Evolutionary conservation across 2,329 filamentous ascomycete genomes (phyloP), one percentile per base, ranked within the genome.

Genomic region (Nigrospora sphaerica): DNA sequence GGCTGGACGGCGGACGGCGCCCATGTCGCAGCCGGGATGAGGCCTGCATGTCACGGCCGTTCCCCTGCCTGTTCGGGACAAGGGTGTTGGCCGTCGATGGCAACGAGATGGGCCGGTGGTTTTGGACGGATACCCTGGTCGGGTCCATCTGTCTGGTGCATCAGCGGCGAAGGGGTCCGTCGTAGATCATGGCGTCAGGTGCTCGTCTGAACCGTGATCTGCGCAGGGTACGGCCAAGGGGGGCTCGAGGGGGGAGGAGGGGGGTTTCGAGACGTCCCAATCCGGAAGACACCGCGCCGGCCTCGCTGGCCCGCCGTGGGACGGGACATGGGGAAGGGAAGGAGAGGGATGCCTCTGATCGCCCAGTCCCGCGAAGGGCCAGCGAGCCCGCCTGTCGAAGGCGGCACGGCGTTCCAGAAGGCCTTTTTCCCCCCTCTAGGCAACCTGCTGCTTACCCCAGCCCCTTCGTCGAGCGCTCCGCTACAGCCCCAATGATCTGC

Each of bases 141-240:
- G 18, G 32, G 5, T 11, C 19, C 14, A 19, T 31, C 16, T 4
- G 9, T 17, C n/a, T 31, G 19, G 11, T 58, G 63, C 63, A 57
- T 65, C 60, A 65, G 60, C 23, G 12, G 28, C 19, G 9, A 58
- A 61, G 62, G 55, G 45, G 59, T 52, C 57, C 56, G 57, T 58
- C 54, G 60, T 57, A 61, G 60, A 64, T 63, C 60, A 63, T 64
- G 60, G 65, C 62, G 64, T 64, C 58, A 66, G 60, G 63, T 59
- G 55, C 53, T 62, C 65, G 62, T 66, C 65, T 67, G 64, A 65
- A 68, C 62, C 62, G 58, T 60, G 62, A 67, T 69, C 62, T 59
- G 58, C 64, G 49, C 63, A 63, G 61, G 63, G 65, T 54, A 55
- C 52, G 47, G 50, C 56, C 51, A 56, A 54, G 56, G 57, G 53